These are phyloP conservation scores for Leccinum subrobustum DNA, from an alignment of 1,284 basidiomycete genomes.

Conservation along the genomic window DNA sequence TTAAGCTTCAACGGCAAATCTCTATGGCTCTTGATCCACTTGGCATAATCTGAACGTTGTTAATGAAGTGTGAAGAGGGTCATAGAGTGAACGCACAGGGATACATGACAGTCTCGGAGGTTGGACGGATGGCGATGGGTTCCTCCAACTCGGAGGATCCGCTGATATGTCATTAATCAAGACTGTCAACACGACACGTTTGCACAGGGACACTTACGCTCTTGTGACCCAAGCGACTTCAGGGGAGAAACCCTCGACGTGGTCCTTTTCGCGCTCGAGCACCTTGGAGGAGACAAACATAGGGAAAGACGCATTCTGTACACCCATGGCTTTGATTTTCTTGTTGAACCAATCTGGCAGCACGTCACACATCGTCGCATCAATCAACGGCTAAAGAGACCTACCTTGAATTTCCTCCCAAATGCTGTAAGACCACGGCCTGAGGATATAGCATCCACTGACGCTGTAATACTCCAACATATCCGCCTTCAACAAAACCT, in stretches of 20 bases:
- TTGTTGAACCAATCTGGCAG: slow-evolving; percentile 83
- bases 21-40: slow-evolving; percentile 98
- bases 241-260: slow-evolving; percentile 99
- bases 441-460: slow-evolving; percentile 97
- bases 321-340: slow-evolving; percentile 91
- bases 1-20: slow-evolving; percentile 97
- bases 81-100: slow-evolving; percentile 60
- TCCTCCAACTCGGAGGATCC: slow-evolving; percentile 94
- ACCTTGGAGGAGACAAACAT: slow-evolving; percentile 97
- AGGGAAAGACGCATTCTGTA: slow-evolving; percentile 98
- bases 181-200: neutral
- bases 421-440: slow-evolving; percentile 96
- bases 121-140: slow-evolving; percentile 96
- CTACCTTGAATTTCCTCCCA: slow-evolving; percentile 95
- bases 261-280: slow-evolving; percentile 96
- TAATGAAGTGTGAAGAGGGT: slow-evolving; percentile 1
- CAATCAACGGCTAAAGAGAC: slow-evolving; percentile 39
- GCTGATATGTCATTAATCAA: slow-evolving; percentile 38
- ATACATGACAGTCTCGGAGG: slow-evolving; percentile 98
- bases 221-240: slow-evolving; percentile 99
- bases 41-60: slow-evolving; percentile 71
- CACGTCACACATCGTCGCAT: slow-evolving; percentile 4
- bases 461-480: slow-evolving; percentile 99
- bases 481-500: slow-evolving; percentile 98
- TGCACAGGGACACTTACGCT: slow-evolving; percentile 60